A percentile compares a stretch with the other conserved stretches of the same genome.
Evolutionary conservation across 2,329 filamentous ascomycete genomes (phyloP).

Genomic region (Fusarium equiseti): DNA sequence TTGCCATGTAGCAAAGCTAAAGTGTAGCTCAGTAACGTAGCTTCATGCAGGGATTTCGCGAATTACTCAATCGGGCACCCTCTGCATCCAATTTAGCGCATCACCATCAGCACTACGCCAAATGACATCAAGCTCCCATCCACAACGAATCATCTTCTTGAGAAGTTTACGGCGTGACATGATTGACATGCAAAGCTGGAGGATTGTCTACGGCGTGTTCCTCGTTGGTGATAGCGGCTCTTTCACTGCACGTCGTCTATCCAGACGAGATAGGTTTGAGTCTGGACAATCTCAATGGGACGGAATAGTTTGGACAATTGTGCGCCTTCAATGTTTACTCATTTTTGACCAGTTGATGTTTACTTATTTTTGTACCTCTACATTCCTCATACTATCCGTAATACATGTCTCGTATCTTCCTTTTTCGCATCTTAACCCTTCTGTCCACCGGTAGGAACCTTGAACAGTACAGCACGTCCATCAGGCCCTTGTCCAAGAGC

Average conservation of each 20-base stretch:
- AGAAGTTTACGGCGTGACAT: background rate
- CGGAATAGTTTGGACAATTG: background rate
- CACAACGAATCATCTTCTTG: background rate
- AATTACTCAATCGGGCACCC: conserved; percentile 3
- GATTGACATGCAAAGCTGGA: background rate
- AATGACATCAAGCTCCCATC: conserved; percentile 24
- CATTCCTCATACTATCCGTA: background rate
- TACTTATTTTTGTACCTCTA: background rate
- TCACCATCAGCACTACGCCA: background rate
- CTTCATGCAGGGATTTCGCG: conserved; percentile 5
- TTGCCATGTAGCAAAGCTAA: background rate
- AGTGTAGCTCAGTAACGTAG: background rate
- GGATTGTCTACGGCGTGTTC: background rate
- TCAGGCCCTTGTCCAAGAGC: conserved; percentile 63
- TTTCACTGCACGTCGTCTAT: background rate
- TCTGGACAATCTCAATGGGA: background rate
- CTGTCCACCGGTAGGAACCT: conserved; percentile 67
- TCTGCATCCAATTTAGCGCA: background rate
- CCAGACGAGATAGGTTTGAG: background rate
- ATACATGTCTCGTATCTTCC: background rate
- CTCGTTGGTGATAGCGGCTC: background rate
- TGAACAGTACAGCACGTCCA: conserved; percentile 67
- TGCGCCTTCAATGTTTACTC: background rate
- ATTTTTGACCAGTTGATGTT: background rate
- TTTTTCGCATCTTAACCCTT: conserved; percentile 39